Evolutionary conservation across 2,329 filamentous ascomycete species (phyloP), one percentile per base, ranked within the genome.

Genomic region (Verticillium dahliae): DNA sequence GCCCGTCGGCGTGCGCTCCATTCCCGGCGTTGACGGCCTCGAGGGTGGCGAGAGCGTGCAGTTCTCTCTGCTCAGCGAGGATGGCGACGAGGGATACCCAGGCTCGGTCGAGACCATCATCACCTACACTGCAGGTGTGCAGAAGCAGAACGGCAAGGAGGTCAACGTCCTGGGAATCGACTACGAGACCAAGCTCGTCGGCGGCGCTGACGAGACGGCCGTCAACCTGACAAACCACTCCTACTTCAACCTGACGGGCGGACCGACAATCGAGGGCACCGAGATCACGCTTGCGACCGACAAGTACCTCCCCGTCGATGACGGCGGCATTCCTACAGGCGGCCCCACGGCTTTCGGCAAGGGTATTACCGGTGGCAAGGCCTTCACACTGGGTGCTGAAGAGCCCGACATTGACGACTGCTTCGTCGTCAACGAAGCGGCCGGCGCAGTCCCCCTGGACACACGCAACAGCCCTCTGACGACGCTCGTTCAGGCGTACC

Each of bases 201-300:
- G 84, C 3, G 88, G 90, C 58, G 89, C 88, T 13, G 87, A 93
- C n/a, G 94, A 97, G 81, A 98, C 94, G 0, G 88, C 88, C 52
- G 85, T 98, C 73, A 96, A 93, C 76, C 84, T 98, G 77, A 98
- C 95, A 58, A 99, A 98, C 78, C 94, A 99, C 80, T 96, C 91
- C 45, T 90, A 90, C 78, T 90, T 90, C 75, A 89, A 89, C 75
- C 80, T 89, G 38, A 77, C 80, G 3, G 81, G 81, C 67, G 76
- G 74, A 39, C 72, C 78, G 15, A 79, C 81, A 18, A 82, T 85
- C 62, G 81, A 81, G 60, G 83, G 81, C 66, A 86, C 84, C 10
- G 70, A 74, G 69, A 89, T 93, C 75, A 91, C 90, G 68, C 84
- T 96, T 58, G 80, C 79, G 55, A 84, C 81, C 34, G 78, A 81